Conservation (phyloP, 169 alveolate genomes). For the Plasmodium knowlesi region DNA sequence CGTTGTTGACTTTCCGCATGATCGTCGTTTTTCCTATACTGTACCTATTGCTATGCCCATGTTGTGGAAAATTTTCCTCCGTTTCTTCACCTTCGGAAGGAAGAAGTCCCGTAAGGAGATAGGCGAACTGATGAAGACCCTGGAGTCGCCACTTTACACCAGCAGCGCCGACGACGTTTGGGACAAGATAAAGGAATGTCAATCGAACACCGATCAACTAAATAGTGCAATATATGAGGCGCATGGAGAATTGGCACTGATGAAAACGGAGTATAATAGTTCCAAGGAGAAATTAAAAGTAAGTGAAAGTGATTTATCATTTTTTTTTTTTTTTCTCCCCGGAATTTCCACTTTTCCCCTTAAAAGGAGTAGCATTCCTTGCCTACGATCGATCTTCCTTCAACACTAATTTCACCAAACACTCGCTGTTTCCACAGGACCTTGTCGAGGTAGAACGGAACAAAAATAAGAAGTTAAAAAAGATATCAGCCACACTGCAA, state of each 20-base stretch:
- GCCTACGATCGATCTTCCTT: not conserved
- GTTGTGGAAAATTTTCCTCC: not conserved
- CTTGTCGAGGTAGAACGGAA: conserved; percentile 44
- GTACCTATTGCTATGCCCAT: not conserved
- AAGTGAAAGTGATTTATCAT: not conserved
- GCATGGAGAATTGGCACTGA: conserved; percentile 2
- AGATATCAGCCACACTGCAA: conserved; percentile 61
- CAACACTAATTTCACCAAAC: not conserved
- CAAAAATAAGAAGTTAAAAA: conserved; percentile 41
- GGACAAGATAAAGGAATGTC: conserved; percentile 46
- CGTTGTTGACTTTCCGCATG: not conserved
- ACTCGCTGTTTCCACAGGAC: not conserved
- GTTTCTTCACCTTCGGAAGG: conserved; percentile 6
- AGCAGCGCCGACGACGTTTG: conserved; percentile 24
- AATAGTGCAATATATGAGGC: conserved; percentile 26
- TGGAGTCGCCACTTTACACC: conserved; percentile 12
- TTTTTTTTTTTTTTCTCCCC: not conserved
- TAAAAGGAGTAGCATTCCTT: not conserved
- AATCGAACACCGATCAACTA: conserved; percentile 3
- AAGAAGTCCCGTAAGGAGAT: conserved; percentile 28
- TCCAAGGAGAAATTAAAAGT: conserved; percentile 36
- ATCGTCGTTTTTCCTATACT: not conserved
- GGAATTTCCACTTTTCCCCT: not conserved
- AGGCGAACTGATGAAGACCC: conserved; percentile 13
- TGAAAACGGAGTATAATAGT: conserved; percentile 13